Percentiles rank a stretch among this genome's conserved stretches.
Evolutionary conservation across 345 rosid species (phyloP).

Genomic region (Populus deltoides): DNA sequence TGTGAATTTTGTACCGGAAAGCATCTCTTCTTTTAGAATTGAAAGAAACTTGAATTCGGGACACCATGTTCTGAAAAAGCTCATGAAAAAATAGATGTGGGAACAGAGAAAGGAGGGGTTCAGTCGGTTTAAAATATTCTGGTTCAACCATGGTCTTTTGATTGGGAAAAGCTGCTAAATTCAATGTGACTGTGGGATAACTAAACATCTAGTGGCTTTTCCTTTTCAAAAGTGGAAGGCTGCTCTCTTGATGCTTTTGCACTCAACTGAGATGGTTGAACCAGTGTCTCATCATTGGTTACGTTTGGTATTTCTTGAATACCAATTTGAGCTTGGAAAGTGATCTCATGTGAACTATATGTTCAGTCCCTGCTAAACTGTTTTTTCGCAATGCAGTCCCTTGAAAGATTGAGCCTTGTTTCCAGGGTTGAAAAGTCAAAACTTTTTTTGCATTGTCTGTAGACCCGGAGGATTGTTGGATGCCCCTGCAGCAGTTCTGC

Average conservation of each 20-base stretch:
- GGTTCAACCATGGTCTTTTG: neutral
- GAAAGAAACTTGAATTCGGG: neutral
- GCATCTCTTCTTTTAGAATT: neutral
- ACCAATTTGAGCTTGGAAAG: neutral
- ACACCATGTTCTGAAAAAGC: neutral
- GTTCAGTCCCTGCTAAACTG: neutral
- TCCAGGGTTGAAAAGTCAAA: neutral
- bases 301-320: too few species aligned
- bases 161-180: neutral
- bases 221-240: neutral
- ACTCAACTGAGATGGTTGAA: neutral
- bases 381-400: neutral
- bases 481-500: neutral
- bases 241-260: neutral
- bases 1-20: neutral
- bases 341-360: neutral
- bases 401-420: neutral
- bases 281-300: neutral
- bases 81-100: neutral
- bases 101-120: neutral
- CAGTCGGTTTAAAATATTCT: neutral
- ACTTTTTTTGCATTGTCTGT: neutral
- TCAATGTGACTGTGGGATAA: neutral
- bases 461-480: neutral
- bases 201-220: neutral